Evolutionary conservation across 495 filamentous ascomycete species (phyloP).

Genomic region (Glarea lozoyensis): DNA sequence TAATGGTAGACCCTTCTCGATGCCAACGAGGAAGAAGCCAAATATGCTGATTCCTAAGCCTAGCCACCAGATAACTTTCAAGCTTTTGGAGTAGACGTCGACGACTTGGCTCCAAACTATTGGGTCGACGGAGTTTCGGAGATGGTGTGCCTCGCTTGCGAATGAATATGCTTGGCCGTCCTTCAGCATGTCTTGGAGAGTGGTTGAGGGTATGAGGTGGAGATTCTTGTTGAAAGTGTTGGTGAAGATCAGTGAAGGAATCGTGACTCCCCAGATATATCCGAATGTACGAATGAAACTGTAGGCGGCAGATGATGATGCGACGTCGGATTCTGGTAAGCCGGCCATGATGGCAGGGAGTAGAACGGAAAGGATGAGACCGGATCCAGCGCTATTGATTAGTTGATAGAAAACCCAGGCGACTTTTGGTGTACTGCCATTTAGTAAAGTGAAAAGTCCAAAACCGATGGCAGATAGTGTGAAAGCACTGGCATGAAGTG

Average conservation of each 20-base stretch:
- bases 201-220: slow-evolving; percentile 15
- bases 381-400: slow-evolving; percentile 54
- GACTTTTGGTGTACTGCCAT: slow-evolving; percentile 15
- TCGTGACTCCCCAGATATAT: slow-evolving; percentile 38
- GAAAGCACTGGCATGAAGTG: slow-evolving; percentile 44
- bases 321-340: slow-evolving; percentile 22
- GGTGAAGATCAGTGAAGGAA: slow-evolving; percentile 42
- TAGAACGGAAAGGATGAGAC: slow-evolving; percentile 22
- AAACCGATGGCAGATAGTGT: slow-evolving; percentile 50
- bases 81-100: too few species aligned
- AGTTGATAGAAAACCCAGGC: slow-evolving; percentile 63
- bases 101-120: too few species aligned
- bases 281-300: slow-evolving; percentile 39
- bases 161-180: slow-evolving; percentile 4
- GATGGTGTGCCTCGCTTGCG: slow-evolving; percentile 3
- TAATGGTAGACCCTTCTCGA: too few species aligned
- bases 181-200: background rate
- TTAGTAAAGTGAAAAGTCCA: slow-evolving; percentile 39
- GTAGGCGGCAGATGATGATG: slow-evolving; percentile 33
- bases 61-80: too few species aligned
- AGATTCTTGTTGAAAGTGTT: slow-evolving; percentile 20
- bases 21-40: too few species aligned
- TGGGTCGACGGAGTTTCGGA: too few species aligned
- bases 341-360: slow-evolving; percentile 9
- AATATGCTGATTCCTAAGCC: too few species aligned